Base-by-base conservation (phyloP, 768 basidiomycete species). In the Clavaria fumosa region DNA sequence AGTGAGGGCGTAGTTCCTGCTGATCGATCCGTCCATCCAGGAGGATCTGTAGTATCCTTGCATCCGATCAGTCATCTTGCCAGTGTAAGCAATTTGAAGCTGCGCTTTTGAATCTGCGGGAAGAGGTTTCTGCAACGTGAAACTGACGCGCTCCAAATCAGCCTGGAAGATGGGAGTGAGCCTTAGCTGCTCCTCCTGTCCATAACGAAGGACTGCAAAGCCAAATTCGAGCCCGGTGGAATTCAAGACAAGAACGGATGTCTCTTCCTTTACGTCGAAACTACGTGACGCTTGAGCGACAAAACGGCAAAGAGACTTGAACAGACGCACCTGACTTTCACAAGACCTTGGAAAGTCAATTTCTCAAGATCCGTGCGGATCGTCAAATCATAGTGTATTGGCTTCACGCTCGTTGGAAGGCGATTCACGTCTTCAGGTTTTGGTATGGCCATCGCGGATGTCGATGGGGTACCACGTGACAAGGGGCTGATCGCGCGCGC, bases 331-430 rank as follows among this genome's bases (percentile, higher is more conserved):
- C 70, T 63, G 50, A 83, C 72, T 45, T 72, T 73, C 34, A 78
- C 82, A 26, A 75, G 64, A 30, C 93, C 93, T 30, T 72, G 62
- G 54, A 89, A 97, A 7, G 60, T 68, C 42, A 75, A 66, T n/a
- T 65, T 66, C 39, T 78, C 67, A 37, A 96, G 71, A 58, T 96
- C 85, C 3, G 86, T 90, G 50, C 70, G 73, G 52, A 90, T 59
- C 32, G 72, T 73, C 35, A 89, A 51, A 46, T 83, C 78, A 55
- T 90, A 91, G 53, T 89, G 83, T 5, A 56, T 66, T 9, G 84
- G 77, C 47, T 66, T 72, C 38, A 81, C 69, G 45, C 75, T 59
- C 1, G 64, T 63, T 14, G 81, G 80, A 37, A 86, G 69, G 47
- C 82, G 74, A 48, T 70, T n/a, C n/a, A n/a, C n/a, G n/a, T n/a